Evolutionary conservation across 1,284 basidiomycete genomes (phyloP).

Genomic region (Polyporus tsugae): DNA sequence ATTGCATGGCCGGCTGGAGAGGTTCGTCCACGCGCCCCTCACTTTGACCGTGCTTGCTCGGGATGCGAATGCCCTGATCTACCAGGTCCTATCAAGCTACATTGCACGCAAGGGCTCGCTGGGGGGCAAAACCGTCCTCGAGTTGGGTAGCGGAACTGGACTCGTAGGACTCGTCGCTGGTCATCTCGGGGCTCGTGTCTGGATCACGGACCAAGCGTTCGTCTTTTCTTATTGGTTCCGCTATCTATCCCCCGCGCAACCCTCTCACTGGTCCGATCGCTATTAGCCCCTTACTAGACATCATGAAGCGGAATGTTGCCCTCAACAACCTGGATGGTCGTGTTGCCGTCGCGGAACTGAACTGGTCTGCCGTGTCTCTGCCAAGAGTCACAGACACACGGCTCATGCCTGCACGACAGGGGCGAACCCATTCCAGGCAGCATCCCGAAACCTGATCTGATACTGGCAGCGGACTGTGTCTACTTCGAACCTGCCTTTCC

Average conservation of each 20-base stretch:
- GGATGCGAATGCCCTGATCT: slow-evolving; percentile 16
- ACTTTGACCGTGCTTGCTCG: slow-evolving; percentile 16
- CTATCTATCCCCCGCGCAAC: slow-evolving; percentile 10
- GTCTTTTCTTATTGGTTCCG: slow-evolving; percentile 42
- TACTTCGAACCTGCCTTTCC: slow-evolving; percentile 97
- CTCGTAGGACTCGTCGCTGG: slow-evolving; percentile 88
- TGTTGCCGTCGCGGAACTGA: slow-evolving; percentile 74
- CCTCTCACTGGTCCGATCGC: background rate
- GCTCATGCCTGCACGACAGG: slow-evolving; percentile 50
- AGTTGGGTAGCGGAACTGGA: slow-evolving; percentile 91
- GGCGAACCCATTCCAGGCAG: slow-evolving; percentile 56
- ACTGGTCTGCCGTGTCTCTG: slow-evolving; percentile 64
- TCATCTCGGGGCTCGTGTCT: slow-evolving; percentile 69
- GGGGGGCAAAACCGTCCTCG: slow-evolving; percentile 68
- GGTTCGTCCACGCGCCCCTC: slow-evolving; percentile 55
- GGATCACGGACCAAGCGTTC: slow-evolving; percentile 91
- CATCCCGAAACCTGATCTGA: slow-evolving; percentile 65
- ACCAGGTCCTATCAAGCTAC: slow-evolving; percentile 82
- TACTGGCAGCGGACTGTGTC: slow-evolving; percentile 92
- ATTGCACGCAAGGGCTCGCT: slow-evolving; percentile 68
- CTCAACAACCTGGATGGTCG: slow-evolving; percentile 65
- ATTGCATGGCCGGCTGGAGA: slow-evolving; percentile 94
- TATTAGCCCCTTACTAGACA: slow-evolving; percentile 72
- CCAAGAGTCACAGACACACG: slow-evolving; percentile 23
- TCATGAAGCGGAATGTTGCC: slow-evolving; percentile 77